Conservation (phyloP, 306 rosid species). For the Castanea sativa region DNA sequence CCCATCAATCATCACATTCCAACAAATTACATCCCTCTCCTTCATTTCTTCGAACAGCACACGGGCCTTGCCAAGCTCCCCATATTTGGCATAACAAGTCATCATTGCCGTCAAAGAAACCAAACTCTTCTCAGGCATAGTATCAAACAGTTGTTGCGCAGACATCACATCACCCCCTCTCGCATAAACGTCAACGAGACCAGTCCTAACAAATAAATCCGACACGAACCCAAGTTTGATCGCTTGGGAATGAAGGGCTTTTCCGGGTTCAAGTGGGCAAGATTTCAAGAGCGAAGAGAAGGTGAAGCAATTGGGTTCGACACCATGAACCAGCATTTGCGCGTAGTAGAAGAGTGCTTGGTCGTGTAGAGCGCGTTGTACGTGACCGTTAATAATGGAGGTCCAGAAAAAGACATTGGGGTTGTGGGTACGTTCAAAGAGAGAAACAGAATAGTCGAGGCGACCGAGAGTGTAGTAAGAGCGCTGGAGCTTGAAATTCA, state of each 20-base stretch:
- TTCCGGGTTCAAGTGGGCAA: constrained; percentile 36
- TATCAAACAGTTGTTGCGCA: constrained; percentile 61
- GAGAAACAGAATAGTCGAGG: constrained; percentile 60
- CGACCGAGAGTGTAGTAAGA: constrained; percentile 66
- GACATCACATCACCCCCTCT: constrained; percentile 55
- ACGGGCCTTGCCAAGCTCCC: constrained; percentile 57
- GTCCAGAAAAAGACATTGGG: constrained; percentile 63
- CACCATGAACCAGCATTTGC: constrained; percentile 50
- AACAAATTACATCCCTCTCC: constrained; percentile 65
- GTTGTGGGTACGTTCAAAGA: constrained; percentile 47
- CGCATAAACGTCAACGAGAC: constrained; percentile 59
- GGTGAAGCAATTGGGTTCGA: constrained; percentile 70
- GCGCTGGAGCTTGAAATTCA: constrained; percentile 88
- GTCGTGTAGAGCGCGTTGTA: constrained; percentile 42
- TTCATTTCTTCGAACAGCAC: constrained; percentile 50
- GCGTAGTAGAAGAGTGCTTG: constrained; percentile 46
- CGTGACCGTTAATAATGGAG: constrained; percentile 59
- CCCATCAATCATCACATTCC: constrained; percentile 91
- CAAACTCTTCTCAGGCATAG: constrained; percentile 66
- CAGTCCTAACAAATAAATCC: constrained; percentile 58
- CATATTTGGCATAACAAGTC: constrained; percentile 56
- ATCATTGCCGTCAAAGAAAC: constrained; percentile 68
- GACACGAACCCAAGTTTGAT: constrained; percentile 40
- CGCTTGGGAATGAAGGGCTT: constrained; percentile 52
- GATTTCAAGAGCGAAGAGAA: constrained; percentile 56